Base-by-base conservation (phyloP, 2,329 filamentous ascomycete species). In the Fusarium floridanum region DNA sequence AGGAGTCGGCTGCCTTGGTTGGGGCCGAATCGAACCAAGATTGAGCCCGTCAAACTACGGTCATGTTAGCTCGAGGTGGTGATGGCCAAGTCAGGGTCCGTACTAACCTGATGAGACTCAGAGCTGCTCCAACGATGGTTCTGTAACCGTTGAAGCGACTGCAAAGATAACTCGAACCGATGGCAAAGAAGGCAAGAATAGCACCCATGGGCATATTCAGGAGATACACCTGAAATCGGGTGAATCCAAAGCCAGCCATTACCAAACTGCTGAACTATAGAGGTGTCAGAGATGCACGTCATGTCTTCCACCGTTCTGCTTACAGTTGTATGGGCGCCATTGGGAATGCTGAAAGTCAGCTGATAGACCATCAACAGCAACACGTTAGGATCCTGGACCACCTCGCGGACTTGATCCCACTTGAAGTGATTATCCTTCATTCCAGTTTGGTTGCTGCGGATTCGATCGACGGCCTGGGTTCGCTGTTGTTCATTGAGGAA, bases 121-220 rank as follows among this genome's bases (percentile, higher is more conserved):
- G 50, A 17, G 57, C 59, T 17, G 76, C 67, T 0, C 75, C 75
- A 0, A 77, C 59, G 9, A 75, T 66, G 4, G 76, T 77, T 61
- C 73, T 67, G 7, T 70, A 77, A 0, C 73, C 73, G 1, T 53
- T 37, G n/a, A 66, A 75, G 5, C 76, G 75, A 41, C 76, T 73
- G 20, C 73, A 77, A 0, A 76, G 34, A 1, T 71, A 77, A 0
- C 65, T 77, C 2, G 75, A 77, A 0, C 67, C 55, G 4, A 77
- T 67, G 1, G 70, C 67, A 7, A 77, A 77, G 24, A 70, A 66
- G 2, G 73, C 76, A 0, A 77, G 64, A 0, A 76, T 76, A 0
- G 72, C 76, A 14, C 76, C 76, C 67, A 70, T 75, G 1, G 76
- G 76, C n/a, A 77, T 77, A 27, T 77, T 77, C 4, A 77, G 61